These are phyloP conservation scores for Neonectria punicea DNA, from an alignment of 2,329 filamentous ascomycete species.

Conservation along the genomic window DNA sequence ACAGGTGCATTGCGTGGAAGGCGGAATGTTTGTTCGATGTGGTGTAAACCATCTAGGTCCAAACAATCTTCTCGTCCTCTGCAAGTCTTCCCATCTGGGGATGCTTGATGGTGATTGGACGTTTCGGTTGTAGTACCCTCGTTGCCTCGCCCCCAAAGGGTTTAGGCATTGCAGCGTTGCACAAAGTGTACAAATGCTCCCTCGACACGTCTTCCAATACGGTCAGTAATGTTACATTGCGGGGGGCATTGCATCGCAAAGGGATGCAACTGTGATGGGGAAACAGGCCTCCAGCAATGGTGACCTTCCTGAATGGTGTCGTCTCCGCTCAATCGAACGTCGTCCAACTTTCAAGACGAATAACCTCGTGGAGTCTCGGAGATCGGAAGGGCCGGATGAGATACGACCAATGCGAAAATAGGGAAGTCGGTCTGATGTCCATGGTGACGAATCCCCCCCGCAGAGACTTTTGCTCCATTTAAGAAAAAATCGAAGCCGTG, in stretches of 20 bases:
- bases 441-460: slow-evolving; percentile 11
- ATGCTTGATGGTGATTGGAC: neutral
- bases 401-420: slow-evolving; percentile 18
- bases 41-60: neutral
- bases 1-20: neutral
- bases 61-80: neutral
- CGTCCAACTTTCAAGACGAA: neutral
- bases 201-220: neutral
- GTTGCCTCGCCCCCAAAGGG: neutral
- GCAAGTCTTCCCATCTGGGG: neutral
- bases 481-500: neutral
- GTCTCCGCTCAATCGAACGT: neutral
- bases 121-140: no score
- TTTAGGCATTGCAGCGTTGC: neutral
- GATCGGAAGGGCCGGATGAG: slow-evolving; percentile 17
- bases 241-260: neutral
- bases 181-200: neutral
- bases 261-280: neutral
- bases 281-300: neutral
- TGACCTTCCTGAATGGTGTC: neutral
- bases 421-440: neutral
- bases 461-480: neutral
- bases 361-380: neutral
- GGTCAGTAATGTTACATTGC: slow-evolving; percentile 6
- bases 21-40: neutral